Percentiles rank a stretch among this genome's conserved stretches.
Evolutionary conservation across 2,329 filamentous ascomycete species (phyloP).

Genomic region (Kalmusia sp.): DNA sequence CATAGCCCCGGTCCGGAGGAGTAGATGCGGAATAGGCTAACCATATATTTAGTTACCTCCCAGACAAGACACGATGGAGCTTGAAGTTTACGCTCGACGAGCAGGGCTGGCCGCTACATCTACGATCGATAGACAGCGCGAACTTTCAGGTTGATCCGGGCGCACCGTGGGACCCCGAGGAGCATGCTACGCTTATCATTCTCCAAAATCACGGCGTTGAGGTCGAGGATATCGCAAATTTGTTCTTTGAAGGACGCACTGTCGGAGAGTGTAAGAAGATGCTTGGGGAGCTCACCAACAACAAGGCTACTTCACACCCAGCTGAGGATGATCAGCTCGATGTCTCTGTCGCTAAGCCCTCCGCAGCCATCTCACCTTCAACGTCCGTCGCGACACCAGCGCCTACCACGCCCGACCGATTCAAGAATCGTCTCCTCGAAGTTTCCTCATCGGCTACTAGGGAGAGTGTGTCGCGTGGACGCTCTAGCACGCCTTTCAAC

Average conservation of each 20-base stretch:
- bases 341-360: not conserved
- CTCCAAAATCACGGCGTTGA: not conserved
- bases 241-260: slow-evolving; percentile 4
- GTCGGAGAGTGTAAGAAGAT: not conserved
- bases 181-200: not conserved
- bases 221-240: not conserved
- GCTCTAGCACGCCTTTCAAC: not conserved
- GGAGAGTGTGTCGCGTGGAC: not conserved
- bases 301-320: not conserved
- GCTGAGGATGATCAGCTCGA: not conserved
- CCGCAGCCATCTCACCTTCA: not conserved
- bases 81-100: not conserved
- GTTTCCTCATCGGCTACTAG: not conserved
- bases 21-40: not conserved
- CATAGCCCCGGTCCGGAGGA: too few species aligned
- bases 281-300: not conserved
- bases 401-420: not conserved
- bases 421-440: not conserved
- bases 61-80: not conserved
- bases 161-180: not conserved
- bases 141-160: not conserved
- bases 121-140: not conserved
- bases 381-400: not conserved
- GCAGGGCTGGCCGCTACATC: not conserved
- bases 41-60: not conserved